phyloP scores from a whole-genome alignment of 176 grass and related monocot genomes.

The Panicum miliaceum region DNA sequence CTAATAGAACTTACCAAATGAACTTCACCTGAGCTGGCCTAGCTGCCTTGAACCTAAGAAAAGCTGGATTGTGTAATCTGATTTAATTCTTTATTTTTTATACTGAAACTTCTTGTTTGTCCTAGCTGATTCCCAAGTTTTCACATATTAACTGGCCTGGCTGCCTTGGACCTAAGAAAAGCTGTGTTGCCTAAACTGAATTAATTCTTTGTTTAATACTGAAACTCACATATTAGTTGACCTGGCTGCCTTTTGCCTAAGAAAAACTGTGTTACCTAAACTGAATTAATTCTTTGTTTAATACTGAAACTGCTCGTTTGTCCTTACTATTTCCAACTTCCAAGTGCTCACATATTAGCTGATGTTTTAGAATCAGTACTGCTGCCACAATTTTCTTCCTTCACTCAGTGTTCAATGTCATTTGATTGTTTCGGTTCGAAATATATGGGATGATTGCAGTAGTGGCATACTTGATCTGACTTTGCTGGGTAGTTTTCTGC shows the following conservation, averaged over 20 bases:
- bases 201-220: background rate
- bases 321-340: background rate
- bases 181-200: background rate
- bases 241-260: background rate
- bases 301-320: background rate
- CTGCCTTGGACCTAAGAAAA: constrained; percentile 18
- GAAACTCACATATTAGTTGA: background rate
- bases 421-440: background rate
- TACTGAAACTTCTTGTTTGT: background rate
- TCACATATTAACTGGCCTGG: background rate
- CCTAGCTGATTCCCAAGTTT: constrained; percentile 3
- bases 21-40: background rate
- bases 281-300: background rate
- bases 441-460: background rate
- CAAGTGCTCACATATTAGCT: background rate
- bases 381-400: constrained; percentile 11
- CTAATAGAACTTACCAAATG: background rate
- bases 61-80: background rate
- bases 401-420: background rate
- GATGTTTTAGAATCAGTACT: constrained; percentile 2
- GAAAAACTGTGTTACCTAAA: background rate
- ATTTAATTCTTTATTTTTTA: background rate
- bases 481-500: background rate
- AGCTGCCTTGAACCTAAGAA: constrained; percentile 12
- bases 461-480: background rate